Evolutionary conservation across 768 basidiomycete genomes (phyloP).

Genomic region (Leucocoprinus sp.): DNA sequence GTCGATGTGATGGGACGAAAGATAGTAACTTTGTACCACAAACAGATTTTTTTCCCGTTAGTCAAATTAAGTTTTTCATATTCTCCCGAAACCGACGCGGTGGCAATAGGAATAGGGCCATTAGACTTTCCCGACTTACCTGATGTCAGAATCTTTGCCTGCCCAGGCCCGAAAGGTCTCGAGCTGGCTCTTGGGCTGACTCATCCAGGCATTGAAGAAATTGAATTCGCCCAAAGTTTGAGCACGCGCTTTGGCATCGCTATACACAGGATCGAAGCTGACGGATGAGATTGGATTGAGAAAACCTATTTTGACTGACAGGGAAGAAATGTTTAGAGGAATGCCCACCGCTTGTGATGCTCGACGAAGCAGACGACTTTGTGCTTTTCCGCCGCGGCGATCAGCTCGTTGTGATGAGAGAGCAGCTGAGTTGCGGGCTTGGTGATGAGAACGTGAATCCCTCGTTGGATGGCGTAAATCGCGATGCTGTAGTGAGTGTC

Average conservation of each 20-base stretch:
- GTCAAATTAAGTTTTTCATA: no score
- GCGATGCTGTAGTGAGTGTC: slow-evolving; percentile 83
- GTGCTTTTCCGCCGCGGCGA: slow-evolving; percentile 68
- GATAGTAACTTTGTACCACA: slow-evolving; percentile 59
- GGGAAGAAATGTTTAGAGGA: slow-evolving; percentile 6
- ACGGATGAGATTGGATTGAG: not conserved
- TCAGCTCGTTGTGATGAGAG: slow-evolving; percentile 71
- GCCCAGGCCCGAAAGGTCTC: slow-evolving; percentile 96
- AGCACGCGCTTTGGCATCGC: slow-evolving; percentile 78
- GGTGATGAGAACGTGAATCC: slow-evolving; percentile 84
- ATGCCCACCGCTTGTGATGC: slow-evolving; percentile 72
- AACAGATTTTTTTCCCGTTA: not conserved
- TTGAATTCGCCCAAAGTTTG: slow-evolving; percentile 82
- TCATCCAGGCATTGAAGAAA: slow-evolving; percentile 97
- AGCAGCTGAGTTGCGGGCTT: slow-evolving; percentile 89
- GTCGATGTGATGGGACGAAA: slow-evolving; percentile 92
- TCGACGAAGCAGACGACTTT: slow-evolving; percentile 90
- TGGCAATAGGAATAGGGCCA: not conserved
- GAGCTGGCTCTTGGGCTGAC: slow-evolving; percentile 90
- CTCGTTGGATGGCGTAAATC: slow-evolving; percentile 76
- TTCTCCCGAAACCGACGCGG: no score
- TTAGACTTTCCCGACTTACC: no score
- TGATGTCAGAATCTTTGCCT: slow-evolving; percentile 90
- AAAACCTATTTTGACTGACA: slow-evolving; percentile 2
- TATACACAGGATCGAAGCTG: slow-evolving; percentile 86